phyloP scores from a whole-genome alignment of 768 basidiomycete genomes.

The Auricularia cornea region DNA sequence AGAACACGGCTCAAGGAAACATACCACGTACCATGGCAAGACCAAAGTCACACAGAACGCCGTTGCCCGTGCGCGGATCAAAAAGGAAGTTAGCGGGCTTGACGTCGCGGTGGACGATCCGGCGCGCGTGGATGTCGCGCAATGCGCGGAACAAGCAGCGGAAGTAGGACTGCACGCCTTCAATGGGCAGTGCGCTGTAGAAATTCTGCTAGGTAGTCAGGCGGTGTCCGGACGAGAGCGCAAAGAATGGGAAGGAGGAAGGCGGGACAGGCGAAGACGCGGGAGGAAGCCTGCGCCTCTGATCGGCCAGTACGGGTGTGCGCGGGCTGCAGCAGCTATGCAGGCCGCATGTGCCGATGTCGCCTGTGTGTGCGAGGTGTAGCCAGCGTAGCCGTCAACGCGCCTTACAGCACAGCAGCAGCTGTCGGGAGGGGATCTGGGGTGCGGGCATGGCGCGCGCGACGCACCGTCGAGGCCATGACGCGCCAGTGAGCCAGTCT shows the following conservation, averaged over 20 bases:
- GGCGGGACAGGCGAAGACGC: no score
- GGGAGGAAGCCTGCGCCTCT: no score
- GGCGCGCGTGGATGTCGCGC: slow-evolving; percentile 76
- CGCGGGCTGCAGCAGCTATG: no score
- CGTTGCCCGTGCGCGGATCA: slow-evolving; percentile 73
- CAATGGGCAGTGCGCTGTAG: slow-evolving; percentile 63
- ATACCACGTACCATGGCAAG: slow-evolving; percentile 69
- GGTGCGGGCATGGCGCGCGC: no score
- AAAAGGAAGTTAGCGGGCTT: slow-evolving; percentile 97
- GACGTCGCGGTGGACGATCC: slow-evolving; percentile 92
- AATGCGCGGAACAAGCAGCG: slow-evolving; percentile 86
- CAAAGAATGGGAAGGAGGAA: background rate
- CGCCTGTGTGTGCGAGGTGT: no score
- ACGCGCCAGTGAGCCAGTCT: no score
- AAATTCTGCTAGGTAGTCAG: slow-evolving; percentile 40
- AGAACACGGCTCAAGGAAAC: slow-evolving; percentile 5
- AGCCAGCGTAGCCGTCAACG: no score
- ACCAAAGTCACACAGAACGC: slow-evolving; percentile 91
- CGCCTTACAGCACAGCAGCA: no score
- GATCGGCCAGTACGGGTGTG: no score
- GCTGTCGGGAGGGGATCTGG: no score
- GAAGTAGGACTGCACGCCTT: slow-evolving; percentile 77
- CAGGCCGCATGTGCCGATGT: no score
- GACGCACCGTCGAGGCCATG: no score
- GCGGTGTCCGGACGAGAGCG: slow-evolving; percentile 3